Evolutionary conservation across 1,139 yeast species (phyloP).

Genomic region (Debaryomycetaceae sp.): DNA sequence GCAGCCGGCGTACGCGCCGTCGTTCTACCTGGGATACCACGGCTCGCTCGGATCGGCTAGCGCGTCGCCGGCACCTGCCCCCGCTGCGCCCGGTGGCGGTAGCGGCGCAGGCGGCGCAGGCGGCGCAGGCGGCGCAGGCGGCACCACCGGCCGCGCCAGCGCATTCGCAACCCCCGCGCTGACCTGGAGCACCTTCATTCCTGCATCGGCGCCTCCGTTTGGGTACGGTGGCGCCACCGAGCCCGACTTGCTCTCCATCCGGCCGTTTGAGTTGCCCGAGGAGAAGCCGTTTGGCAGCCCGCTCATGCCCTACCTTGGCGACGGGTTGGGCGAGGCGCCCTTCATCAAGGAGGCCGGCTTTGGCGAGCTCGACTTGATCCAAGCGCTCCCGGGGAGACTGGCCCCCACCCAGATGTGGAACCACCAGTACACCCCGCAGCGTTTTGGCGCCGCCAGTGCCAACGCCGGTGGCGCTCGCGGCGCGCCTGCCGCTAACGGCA

Average conservation of each 20-base stretch:
- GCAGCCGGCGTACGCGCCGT: slow-evolving; percentile 3
- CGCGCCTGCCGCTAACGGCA: slow-evolving; percentile 7
- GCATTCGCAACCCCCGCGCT: slow-evolving; percentile 17
- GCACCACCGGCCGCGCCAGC: slow-evolving; percentile 12
- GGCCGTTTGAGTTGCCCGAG: slow-evolving; percentile 37
- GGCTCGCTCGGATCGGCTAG: slow-evolving; percentile 6
- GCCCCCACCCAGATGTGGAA: background rate
- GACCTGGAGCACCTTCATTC: slow-evolving; percentile 30
- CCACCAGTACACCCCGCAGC: background rate
- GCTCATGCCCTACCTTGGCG: slow-evolving; percentile 6
- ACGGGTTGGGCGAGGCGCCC: slow-evolving; percentile 9
- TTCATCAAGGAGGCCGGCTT: slow-evolving; percentile 7
- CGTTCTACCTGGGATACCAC: slow-evolving; percentile 9
- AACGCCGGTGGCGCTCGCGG: slow-evolving; percentile 3
- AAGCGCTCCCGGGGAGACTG: no score
- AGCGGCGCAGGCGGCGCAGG: slow-evolving; percentile 16
- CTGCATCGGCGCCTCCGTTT: slow-evolving; percentile 37
- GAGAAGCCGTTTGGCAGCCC: slow-evolving; percentile 12
- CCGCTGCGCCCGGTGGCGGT: slow-evolving; percentile 30
- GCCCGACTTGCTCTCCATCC: slow-evolving; percentile 15
- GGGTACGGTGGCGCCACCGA: slow-evolving; percentile 15
- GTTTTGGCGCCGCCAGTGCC: background rate
- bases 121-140: slow-evolving; percentile 13
- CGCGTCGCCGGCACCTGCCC: slow-evolving; percentile 19
- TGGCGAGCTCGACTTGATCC: no score